Percentiles rank a stretch among this genome's conserved stretches.
These are phyloP conservation scores for Lachnellula cervina DNA, from an alignment of 2,329 filamentous ascomycete genomes.

Conservation along the genomic window DNA sequence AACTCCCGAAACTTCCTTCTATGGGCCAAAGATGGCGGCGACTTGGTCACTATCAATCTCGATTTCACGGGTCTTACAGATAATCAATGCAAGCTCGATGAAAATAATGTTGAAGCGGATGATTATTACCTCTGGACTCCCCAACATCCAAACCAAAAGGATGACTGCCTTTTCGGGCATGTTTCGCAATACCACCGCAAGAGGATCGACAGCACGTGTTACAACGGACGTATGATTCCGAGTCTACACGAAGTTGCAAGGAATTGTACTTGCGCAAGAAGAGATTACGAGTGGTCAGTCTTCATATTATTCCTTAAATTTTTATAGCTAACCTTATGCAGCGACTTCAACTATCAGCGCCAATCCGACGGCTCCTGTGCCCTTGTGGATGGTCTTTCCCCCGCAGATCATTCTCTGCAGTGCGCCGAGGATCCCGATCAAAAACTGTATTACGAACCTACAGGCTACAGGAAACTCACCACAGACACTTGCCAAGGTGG, in stretches of 20 bases:
- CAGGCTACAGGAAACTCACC: conserved; percentile 84
- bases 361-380: conserved; percentile 70
- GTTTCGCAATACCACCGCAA: conserved; percentile 87
- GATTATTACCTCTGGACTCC: conserved; percentile 90
- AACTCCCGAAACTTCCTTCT: conserved; percentile 87
- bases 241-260: conserved; percentile 63
- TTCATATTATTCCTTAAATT: not conserved
- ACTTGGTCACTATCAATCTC: conserved; percentile 71
- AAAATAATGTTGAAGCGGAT: conserved; percentile 51
- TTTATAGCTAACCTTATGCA: conserved; percentile 34
- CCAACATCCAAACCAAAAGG: conserved; percentile 69
- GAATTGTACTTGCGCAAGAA: conserved; percentile 78
- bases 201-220: conserved; percentile 72
- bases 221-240: conserved; percentile 69
- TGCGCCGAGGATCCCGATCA: conserved; percentile 61
- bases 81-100: conserved; percentile 64
- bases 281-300: conserved; percentile 87
- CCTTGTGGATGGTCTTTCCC: conserved; percentile 68
- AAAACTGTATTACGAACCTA: conserved; percentile 77
- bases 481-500: conserved; percentile 83
- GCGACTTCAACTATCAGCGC: conserved; percentile 90
- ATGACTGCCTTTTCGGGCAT: conserved; percentile 90
- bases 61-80: conserved; percentile 83
- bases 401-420: conserved; percentile 53
- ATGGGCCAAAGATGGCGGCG: conserved; percentile 63